Evolutionary conservation across 2,329 filamentous ascomycete genomes (phyloP).

Genomic region (Diaporthe helianthi): DNA sequence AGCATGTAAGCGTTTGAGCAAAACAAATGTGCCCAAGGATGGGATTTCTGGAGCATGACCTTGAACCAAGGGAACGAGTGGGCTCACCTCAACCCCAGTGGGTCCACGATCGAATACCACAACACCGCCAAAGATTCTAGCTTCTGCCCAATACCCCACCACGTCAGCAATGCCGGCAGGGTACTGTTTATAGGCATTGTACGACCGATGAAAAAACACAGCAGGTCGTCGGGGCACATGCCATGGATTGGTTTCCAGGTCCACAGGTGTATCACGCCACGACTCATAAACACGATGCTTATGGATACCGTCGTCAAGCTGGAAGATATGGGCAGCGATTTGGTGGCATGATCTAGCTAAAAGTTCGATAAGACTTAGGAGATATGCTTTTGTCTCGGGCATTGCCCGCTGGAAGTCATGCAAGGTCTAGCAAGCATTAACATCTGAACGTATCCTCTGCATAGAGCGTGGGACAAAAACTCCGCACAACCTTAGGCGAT

Average conservation of each 20-base stretch:
- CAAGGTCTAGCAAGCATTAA: background rate
- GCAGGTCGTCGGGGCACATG: background rate
- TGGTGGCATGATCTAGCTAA: background rate
- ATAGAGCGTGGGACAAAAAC: too few relatives aligned
- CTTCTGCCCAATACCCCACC: background rate
- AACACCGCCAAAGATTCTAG: background rate
- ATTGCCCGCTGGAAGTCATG: background rate
- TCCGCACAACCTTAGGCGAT: too few relatives aligned
- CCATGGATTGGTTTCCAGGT: background rate
- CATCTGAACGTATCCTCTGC: background rate
- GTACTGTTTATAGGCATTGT: background rate
- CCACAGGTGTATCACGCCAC: background rate
- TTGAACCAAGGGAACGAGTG: background rate
- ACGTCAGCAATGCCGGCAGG: background rate
- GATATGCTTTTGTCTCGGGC: background rate
- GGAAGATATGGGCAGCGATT: background rate
- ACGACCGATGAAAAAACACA: background rate
- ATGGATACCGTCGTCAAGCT: background rate
- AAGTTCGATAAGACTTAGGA: background rate
- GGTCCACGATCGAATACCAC: conserved; percentile 1
- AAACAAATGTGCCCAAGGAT: background rate
- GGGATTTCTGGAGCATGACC: background rate
- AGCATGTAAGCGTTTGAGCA: background rate
- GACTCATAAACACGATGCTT: background rate
- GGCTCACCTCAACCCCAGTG: background rate